Percentiles rank a stretch among this genome's conserved stretches.
phyloP scores from a whole-genome alignment of 345 rosid species.

The Diplotaxis tenuifolia region DNA sequence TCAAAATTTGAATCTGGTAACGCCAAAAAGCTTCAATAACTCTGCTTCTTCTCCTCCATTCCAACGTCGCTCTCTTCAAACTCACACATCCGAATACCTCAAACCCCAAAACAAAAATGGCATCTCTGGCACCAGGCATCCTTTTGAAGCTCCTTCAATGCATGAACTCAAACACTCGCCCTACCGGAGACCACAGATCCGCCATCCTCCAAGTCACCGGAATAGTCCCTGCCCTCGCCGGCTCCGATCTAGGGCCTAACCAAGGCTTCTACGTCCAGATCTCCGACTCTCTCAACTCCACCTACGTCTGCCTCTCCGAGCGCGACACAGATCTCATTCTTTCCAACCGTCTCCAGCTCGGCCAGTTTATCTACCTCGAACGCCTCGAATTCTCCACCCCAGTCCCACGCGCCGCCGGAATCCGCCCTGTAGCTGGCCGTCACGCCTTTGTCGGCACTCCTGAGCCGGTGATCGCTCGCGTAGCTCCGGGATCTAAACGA shows the following conservation, averaged over 20 bases:
- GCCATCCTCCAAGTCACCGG: constrained; percentile 87
- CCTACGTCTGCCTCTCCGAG: constrained; percentile 94
- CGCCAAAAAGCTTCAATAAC: constrained; percentile 37
- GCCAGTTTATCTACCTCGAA: constrained; percentile 84
- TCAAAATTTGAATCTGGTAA: constrained; percentile 50
- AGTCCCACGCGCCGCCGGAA: constrained; percentile 69
- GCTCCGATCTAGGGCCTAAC: constrained; percentile 88
- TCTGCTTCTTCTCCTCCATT: neutral
- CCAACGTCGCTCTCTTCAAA: neutral
- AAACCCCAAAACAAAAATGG: constrained; percentile 46
- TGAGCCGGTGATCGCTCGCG: constrained; percentile 73
- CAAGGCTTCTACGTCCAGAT: constrained; percentile 96
- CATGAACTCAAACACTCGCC: constrained; percentile 76
- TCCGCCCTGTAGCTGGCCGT: constrained; percentile 90
- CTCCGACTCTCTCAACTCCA: constrained; percentile 93
- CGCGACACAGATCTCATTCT: constrained; percentile 88
- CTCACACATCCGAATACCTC: neutral
- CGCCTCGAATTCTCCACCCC: constrained; percentile 83
- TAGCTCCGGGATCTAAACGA: constrained; percentile 61
- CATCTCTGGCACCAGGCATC: constrained; percentile 75
- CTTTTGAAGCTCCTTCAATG: constrained; percentile 87
- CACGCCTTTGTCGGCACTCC: constrained; percentile 84
- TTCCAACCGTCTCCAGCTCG: constrained; percentile 92
- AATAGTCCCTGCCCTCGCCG: constrained; percentile 91
- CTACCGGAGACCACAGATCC: constrained; percentile 93